Evolutionary conservation across 140 eudicot species (phyloP).

Genomic region (Flaveria floridana): DNA sequence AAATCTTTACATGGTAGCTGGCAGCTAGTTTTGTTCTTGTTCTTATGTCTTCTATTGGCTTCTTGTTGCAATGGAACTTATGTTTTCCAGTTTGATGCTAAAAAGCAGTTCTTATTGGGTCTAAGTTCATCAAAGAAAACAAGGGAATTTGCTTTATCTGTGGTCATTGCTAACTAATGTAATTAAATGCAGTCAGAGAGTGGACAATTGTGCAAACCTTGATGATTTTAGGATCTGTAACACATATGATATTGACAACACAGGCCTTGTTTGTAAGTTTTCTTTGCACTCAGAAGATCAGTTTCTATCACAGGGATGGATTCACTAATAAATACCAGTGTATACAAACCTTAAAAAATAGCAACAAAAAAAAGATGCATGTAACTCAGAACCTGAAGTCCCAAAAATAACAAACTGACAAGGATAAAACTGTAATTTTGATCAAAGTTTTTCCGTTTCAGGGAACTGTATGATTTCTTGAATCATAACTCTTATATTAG

Average conservation of each 20-base stretch:
- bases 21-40: neutral
- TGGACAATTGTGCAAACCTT: conserved; percentile 53
- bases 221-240: conserved; percentile 79
- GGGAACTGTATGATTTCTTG: conserved; percentile 11
- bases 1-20: conserved; percentile 6
- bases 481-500: neutral
- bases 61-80: neutral
- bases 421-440: neutral
- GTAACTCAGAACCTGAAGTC: neutral
- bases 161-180: conserved; percentile 29
- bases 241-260: conserved; percentile 82
- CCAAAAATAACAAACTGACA: neutral
- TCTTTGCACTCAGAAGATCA: conserved; percentile 19
- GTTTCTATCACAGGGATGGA: neutral
- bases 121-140: neutral
- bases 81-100: conserved; percentile 7
- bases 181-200: conserved; percentile 68
- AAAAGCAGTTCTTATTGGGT: neutral
- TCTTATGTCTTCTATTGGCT: neutral
- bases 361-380: neutral
- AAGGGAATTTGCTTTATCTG: conserved; percentile 1
- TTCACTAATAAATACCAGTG: neutral
- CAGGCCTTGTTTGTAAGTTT: conserved; percentile 94
- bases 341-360: neutral
- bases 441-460: neutral